Base-by-base conservation (phyloP, 805 yeast genomes). In the Sugiyamaella chiloensis region DNA sequence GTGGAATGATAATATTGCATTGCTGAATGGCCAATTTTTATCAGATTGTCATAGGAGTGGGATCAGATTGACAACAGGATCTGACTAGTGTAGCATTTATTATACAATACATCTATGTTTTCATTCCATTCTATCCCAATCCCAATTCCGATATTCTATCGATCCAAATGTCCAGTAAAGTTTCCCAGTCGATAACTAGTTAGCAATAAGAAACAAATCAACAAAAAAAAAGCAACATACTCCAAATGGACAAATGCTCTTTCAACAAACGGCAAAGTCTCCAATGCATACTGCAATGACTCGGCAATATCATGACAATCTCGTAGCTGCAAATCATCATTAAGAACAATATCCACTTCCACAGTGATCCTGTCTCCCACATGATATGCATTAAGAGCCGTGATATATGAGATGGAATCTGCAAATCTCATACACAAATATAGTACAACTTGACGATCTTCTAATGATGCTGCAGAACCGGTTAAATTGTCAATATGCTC, bases 221-320 rank as follows among this genome's bases (percentile, higher is more conserved):
- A 20, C 4, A n/a, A n/a, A n/a, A n/a, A n/a, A n/a, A n/a, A n/a
- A 30, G 12, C 5, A 23, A 42, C 36, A 16, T 29, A 46, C 31
- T 86, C 95, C 26, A 85, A 72, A 61, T 86, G 95, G 14, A 86
- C 93, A 70, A 82, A 86, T 1, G 90, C 88, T 44, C 95, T 70
- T 60, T 86, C 91, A 2, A 86, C 89, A 62, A 72, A 76, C 0
- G 91, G 89, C 50, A 86, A 67, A 0, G 89, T 79, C 54, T 86
- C 95, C 21, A 86, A 71, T 1, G 93, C 85, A 59, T 85, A 86
- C 64, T 86, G 95, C 39, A 86, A 66, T 0, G 90, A 82, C 63
- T 85, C 95, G 2, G 87, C 95, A 29, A 86, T 71, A 61, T 86
- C 95, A 62, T 86, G 95, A 46, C 81, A 72, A 57, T 86, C 95